Base-by-base conservation (phyloP, 2,329 filamentous ascomycete genomes). In the Ascochyta koolunga region DNA sequence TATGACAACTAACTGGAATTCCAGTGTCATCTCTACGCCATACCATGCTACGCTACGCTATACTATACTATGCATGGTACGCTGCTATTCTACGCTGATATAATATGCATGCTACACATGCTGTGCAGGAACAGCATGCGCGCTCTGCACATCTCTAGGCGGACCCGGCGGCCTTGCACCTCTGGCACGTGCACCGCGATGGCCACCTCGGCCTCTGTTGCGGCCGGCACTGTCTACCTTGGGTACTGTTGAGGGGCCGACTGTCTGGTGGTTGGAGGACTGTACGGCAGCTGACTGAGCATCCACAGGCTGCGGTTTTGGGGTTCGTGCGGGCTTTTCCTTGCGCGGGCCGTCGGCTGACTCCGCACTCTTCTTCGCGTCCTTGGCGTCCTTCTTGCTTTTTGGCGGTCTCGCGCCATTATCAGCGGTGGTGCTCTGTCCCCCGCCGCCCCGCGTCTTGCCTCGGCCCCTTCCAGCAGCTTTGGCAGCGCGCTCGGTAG, bases 401-500 rank as follows among this genome's bases (percentile, higher is more conserved):
- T 54, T 43, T 27, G 39, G 10, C 3, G 48, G 33, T 27, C 37
- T 38, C 7, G 7, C 19, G 11, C 33, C 38, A 3, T 27, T n/a
- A 5, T 22, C 24, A 3, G 29, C 35, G 18, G 37, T 32, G 1
- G 15, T 2, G 31, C 16, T 5, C n/a, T 31, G 13, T 8, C 57
- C 50, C 44, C 68, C 65, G 18, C 65, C 63, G 24, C 66, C 65
- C 5, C 69, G 59, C 19, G 54, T 59, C n/a, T 64, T 71, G 2
- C 71, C 68, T 35, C 66, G 59, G 3, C 64, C 69, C 11, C 69
- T 61, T 13, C 40, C 56, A 36, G 65, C 63, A 22, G 43, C 43
- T 52, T 62, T 67, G 0, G 59, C 52, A 15, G 63, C 60, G 4
- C 66, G 58, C 21, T 72, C 69, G 7, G 74, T 64, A 51, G 69